Conservation (phyloP, 768 basidiomycete genomes). For the Phlegmacium glaucopus region DNA sequence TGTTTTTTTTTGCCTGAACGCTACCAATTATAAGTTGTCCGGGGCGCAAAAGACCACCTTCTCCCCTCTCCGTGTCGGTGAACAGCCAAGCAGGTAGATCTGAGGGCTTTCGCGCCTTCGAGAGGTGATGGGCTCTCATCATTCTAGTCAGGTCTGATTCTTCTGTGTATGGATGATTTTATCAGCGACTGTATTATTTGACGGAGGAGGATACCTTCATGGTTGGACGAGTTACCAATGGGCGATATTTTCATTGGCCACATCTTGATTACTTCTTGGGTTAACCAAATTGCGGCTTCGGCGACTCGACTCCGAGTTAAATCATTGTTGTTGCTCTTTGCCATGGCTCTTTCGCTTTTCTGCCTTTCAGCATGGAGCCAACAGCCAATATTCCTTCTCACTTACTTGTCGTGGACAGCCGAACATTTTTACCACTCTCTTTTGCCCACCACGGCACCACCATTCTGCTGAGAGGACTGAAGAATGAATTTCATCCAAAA, state of each 20-base stretch:
- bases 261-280: slow-evolving; percentile 55
- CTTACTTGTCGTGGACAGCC: too few relatives aligned
- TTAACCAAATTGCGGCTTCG: slow-evolving; percentile 48
- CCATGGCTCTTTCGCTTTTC: too few relatives aligned
- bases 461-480: too few relatives aligned
- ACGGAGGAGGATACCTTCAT: too few relatives aligned
- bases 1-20: slow-evolving; percentile 2
- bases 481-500: too few relatives aligned
- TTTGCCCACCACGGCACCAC: too few relatives aligned
- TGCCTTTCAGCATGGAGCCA: too few relatives aligned
- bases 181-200: too few relatives aligned
- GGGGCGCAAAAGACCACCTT: slow-evolving; percentile 11
- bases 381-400: too few relatives aligned
- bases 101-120: slow-evolving; percentile 50
- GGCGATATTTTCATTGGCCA: slow-evolving; percentile 51
- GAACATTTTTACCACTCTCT: too few relatives aligned
- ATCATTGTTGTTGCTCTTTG: slow-evolving; percentile 8
- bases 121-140: slow-evolving; percentile 66
- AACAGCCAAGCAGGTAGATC: slow-evolving; percentile 71
- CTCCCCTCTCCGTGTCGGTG: slow-evolving; percentile 45
- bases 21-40: slow-evolving; percentile 12
- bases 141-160: slow-evolving; percentile 61
- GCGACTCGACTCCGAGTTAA: slow-evolving; percentile 51
- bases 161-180: too few relatives aligned
- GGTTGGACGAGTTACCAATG: too few relatives aligned